Evolutionary conservation across 495 filamentous ascomycete species (phyloP).

Genomic region (Jackrogersella multiformis): DNA sequence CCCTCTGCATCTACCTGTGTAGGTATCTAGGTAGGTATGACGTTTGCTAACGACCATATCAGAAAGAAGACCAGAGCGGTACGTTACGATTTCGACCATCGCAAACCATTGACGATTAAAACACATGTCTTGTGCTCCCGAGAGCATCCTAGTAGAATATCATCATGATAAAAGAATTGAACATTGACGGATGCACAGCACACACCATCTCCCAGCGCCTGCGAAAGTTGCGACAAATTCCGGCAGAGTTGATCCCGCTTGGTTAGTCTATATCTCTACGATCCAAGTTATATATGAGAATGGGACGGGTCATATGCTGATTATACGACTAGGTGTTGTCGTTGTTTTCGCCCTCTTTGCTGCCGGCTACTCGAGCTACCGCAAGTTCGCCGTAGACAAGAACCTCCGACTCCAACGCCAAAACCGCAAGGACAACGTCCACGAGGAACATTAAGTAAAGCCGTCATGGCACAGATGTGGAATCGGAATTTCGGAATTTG

Average conservation of each 20-base stretch:
- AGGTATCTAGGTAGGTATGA: too few relatives aligned
- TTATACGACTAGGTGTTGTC: constrained; percentile 73
- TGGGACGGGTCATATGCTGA: constrained; percentile 11
- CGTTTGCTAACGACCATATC: constrained; percentile 44
- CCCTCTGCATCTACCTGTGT: too few relatives aligned
- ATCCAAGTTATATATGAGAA: not conserved
- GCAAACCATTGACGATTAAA: constrained; percentile 42
- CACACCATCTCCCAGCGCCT: constrained; percentile 98
- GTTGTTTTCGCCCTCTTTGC: constrained; percentile 72
- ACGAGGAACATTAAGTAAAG: constrained; percentile 33
- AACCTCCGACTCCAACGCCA: constrained; percentile 80
- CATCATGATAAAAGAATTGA: not conserved
- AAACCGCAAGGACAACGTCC: constrained; percentile 54
- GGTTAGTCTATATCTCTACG: constrained; percentile 67
- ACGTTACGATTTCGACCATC: constrained; percentile 63
- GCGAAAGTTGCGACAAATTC: constrained; percentile 83
- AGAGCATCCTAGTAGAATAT: constrained; percentile 6
- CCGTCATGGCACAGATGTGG: constrained; percentile 1
- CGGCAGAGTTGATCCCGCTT: constrained; percentile 93
- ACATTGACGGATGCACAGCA: constrained; percentile 63
- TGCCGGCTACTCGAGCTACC: constrained; percentile 78
- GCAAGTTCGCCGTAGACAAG: constrained; percentile 89
- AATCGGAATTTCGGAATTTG: constrained; percentile 1
- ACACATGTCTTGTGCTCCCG: constrained; percentile 3
- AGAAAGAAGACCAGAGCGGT: constrained; percentile 90